Conservation (phyloP, 2,329 filamentous ascomycete genomes). For the Hirsutella rhossiliensis region DNA sequence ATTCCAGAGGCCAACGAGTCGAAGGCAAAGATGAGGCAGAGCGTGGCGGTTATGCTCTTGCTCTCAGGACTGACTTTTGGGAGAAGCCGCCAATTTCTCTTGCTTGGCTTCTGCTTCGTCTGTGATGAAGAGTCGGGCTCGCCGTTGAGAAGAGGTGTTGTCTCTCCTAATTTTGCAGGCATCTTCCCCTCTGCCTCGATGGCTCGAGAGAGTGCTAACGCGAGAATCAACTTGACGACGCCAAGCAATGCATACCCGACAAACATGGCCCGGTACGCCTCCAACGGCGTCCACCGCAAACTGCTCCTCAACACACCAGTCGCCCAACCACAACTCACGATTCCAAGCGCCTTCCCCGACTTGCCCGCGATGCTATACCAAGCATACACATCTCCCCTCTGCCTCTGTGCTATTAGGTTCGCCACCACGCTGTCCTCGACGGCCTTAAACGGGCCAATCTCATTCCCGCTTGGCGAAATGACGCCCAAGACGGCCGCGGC, state of each 20-base stretch:
- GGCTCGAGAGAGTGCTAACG: constrained; percentile 32
- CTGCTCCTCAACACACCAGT: constrained; percentile 34
- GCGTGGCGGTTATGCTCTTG: constrained; percentile 39
- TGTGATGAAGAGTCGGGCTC: not conserved
- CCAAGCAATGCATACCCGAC: constrained; percentile 44
- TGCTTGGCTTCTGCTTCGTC: constrained; percentile 4
- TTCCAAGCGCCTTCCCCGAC: constrained; percentile 48
- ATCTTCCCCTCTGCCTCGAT: constrained; percentile 24
- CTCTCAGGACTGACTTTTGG: constrained; percentile 46
- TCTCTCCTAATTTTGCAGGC: constrained; percentile 4
- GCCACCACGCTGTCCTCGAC: constrained; percentile 50
- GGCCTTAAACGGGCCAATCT: constrained; percentile 51
- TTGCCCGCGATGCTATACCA: constrained; percentile 50
- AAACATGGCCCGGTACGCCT: constrained; percentile 45
- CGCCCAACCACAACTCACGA: constrained; percentile 46
- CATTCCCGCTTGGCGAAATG: constrained; percentile 52
- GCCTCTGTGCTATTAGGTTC: constrained; percentile 34
- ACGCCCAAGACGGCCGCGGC: constrained; percentile 47
- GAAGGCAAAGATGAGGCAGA: constrained; percentile 56
- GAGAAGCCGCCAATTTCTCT: constrained; percentile 23
- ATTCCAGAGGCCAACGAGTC: constrained; percentile 63
- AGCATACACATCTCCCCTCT: constrained; percentile 44
- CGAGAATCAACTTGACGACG: constrained; percentile 40
- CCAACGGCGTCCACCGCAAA: constrained; percentile 28
- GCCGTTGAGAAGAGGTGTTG: constrained; percentile 14